Percentiles rank a stretch among this genome's conserved stretches.
Conservation (phyloP, 345 rosid species). For the rapeseed (Brassica napus) region Da-Ae NC_063436.1:1520001-1520500, state of each 20-base stretch:
- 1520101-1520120: slow-evolving; percentile 82
- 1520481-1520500: slow-evolving; percentile 82
- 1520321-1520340: slow-evolving; percentile 72
- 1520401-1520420: background rate
- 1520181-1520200: background rate
- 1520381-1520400: background rate
- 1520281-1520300: slow-evolving; percentile 77
- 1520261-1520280: slow-evolving; percentile 64
- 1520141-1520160: slow-evolving; percentile 95
- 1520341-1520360: slow-evolving; percentile 67
- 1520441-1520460: slow-evolving; percentile 75
- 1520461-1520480: slow-evolving; percentile 83
- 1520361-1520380: background rate
- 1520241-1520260: slow-evolving; percentile 75
- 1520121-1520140: slow-evolving; percentile 74
- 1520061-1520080: slow-evolving; percentile 35
- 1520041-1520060: slow-evolving; percentile 16
- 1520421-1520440: slow-evolving; percentile 63
- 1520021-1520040: too few species aligned
- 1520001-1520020: slow-evolving; percentile 5
- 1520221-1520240: slow-evolving; percentile 55
- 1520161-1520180: slow-evolving; percentile 31
- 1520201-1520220: background rate
- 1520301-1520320: slow-evolving; percentile 84
- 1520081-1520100: slow-evolving; percentile 90